Percentiles rank a stretch among this genome's conserved stretches.
Conservation (phyloP, 306 rosid genomes). For the Myrica gale region DNA sequence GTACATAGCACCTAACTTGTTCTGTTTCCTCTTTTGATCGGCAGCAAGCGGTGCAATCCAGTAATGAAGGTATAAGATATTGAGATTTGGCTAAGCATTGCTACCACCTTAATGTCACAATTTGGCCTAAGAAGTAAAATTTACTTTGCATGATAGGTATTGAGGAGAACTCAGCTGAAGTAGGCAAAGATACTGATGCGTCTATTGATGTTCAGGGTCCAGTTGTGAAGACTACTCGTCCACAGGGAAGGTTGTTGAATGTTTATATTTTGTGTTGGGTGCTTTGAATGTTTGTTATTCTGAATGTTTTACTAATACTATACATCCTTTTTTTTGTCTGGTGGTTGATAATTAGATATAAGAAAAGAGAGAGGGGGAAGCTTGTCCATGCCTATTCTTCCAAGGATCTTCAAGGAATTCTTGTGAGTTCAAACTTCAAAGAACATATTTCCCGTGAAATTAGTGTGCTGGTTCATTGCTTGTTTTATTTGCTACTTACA, state of each 20-base stretch:
- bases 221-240: slow-evolving; percentile 65
- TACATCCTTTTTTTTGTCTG: slow-evolving; percentile 5
- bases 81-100: not conserved
- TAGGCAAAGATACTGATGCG: slow-evolving; percentile 40
- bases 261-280: slow-evolving; percentile 3
- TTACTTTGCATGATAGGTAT: slow-evolving; percentile 19
- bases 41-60: slow-evolving; percentile 68
- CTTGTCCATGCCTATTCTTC: slow-evolving; percentile 73
- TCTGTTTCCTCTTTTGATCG: slow-evolving; percentile 3
- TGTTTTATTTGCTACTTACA: slow-evolving; percentile 20
- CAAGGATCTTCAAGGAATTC: slow-evolving; percentile 92
- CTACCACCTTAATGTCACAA: not conserved
- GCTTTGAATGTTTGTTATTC: not conserved
- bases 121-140: slow-evolving; percentile 20
- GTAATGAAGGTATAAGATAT: slow-evolving; percentile 44
- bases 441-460: not conserved
- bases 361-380: slow-evolving; percentile 90
- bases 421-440: slow-evolving; percentile 59
- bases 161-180: slow-evolving; percentile 34
- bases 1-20: not conserved
- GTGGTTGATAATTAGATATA: slow-evolving; percentile 51
- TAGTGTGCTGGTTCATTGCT: not conserved
- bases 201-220: slow-evolving; percentile 32
- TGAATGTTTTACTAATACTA: not conserved
- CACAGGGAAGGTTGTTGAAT: slow-evolving; percentile 79